Base-by-base conservation (phyloP, 495 filamentous ascomycete species). In the Trichoderma gamsii region DNA sequence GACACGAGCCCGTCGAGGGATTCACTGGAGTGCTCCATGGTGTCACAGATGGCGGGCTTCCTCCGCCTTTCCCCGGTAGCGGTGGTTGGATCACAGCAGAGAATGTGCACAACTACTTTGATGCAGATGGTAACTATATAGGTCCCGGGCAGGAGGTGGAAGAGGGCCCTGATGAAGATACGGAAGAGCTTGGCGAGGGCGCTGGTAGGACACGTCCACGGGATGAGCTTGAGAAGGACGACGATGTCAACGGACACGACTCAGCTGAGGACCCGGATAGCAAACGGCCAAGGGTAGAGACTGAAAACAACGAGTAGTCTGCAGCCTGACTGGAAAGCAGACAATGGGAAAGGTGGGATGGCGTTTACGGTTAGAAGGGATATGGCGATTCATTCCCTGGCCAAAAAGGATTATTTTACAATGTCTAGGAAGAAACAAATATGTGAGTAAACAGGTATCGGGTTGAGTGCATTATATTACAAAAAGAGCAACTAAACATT, bases 31-130 rank as follows among this genome's bases (percentile, higher is more conserved):
- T 80, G 21, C 75, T 80, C 69, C 69, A 70, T 59, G 78, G 80
- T 29, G 74, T 73, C 29, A 68, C 68, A 43, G 78, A 81, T 70
- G 85, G 86, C 6, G 86, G 84, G 46, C 71, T 94, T 41, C 90
- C 90, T 51, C 88, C 90, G 15, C 87, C 90, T 4, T 84, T 95
- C 75, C 91, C 90, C 1, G 92, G 94, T 13, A 94, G 92, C 73
- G 87, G 86, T 0, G 93, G 93, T 3, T 99, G 95, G 95, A 97
- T 99, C 70, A 99, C 95, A 21, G 90, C 92, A 16, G 95, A 97
- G 66, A 99, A 99, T 77, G 90, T 97, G 75, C 83, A 89, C 65
- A 86, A 97, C 73, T 97, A 76, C 66, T 86, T 86, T 70, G 82
- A 86, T 65, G 80, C 71, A 23, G 79, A 85, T 0, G 84, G 84